Base-by-base conservation (phyloP, 1,284 basidiomycete genomes). In the Cryptococcus floricola region DNA sequence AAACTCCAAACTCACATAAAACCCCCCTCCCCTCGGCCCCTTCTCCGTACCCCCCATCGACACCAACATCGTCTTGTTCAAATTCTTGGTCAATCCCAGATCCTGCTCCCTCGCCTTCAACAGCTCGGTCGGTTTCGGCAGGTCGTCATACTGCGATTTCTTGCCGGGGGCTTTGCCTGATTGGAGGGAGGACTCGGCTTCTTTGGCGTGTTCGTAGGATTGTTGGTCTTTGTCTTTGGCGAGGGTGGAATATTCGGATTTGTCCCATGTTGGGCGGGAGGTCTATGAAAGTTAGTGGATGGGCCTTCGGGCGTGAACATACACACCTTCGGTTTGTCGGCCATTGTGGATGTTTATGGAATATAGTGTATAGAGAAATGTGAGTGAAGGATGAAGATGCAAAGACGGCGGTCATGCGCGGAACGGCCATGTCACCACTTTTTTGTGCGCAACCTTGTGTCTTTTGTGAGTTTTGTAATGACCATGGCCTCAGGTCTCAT, bases 41-140 rank as follows among this genome's bases (percentile, higher is more conserved):
- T 75, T 70, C 8, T 87, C 83, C 68, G 89, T 87, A 8, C 31
- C 31, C 66, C 88, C 84, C 9, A 60, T 65, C 53, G 64, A 58
- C 18, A 97, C 91, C 56, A 97, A 87, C 81, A 92, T 88, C 1
- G 89, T 94, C 81, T 95, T 96, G 66, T 83, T 83, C 18, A 95
- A 81, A 75, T 95, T 94, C 81, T 93, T 94, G 66, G 91, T 88
- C 23, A 97, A 84, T 56, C 90, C 89, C 13, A 97, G 80, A 39
- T 88, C 82, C 5, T 78, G 80, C 52, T 91, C 90, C 50, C 92
- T 86, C 64, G 85, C 86, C 71, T 94, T 85, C 84, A 94, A 87
- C 53, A 89, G 81, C 67, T 94, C 85, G 1, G 91, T 96, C 1
- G 94, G 89, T 69, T 91, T 92, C 0, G 92, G 91, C 1, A 91